These are phyloP conservation scores for Vickermania spadyakhi DNA, from an alignment of 208 protist genomes.

Conservation along the genomic window DNA sequence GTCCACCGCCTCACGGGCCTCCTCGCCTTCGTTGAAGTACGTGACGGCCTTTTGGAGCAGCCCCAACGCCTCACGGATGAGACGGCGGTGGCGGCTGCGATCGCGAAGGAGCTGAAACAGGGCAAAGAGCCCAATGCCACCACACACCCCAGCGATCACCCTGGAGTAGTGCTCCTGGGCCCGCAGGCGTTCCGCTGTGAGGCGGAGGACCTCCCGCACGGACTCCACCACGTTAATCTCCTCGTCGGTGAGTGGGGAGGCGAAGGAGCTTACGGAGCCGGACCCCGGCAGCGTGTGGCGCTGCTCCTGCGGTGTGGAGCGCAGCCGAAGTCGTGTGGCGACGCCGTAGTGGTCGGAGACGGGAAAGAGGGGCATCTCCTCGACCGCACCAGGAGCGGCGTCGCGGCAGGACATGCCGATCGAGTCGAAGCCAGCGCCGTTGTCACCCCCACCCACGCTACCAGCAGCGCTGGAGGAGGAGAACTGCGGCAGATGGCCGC, in stretches of 20 bases:
- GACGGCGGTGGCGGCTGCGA: neutral
- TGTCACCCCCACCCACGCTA: no score
- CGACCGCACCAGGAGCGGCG: neutral
- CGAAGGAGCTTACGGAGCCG: neutral
- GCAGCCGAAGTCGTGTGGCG: constrained; percentile 42
- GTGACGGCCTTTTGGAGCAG: neutral
- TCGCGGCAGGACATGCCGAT: neutral
- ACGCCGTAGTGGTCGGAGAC: constrained; percentile 87
- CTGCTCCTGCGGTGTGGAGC: neutral
- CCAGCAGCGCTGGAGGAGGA: neutral
- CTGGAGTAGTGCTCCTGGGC: neutral
- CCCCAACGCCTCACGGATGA: neutral
- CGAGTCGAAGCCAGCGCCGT: no score
- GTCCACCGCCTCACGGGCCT: neutral
- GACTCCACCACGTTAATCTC: neutral
- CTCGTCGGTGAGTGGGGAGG: neutral
- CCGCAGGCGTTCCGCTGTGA: neutral
- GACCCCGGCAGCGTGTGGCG: neutral
- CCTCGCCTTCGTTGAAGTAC: neutral
- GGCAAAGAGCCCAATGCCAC: neutral
- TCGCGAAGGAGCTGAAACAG: neutral
- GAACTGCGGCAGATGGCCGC: neutral
- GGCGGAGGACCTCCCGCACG: neutral
- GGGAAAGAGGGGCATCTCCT: constrained; percentile 20
- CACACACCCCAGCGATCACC: neutral